Percentiles rank a stretch among this genome's conserved stretches.
phyloP scores from a whole-genome alignment of 192 early-diverging fungal genomes.

The Helicostylum pulchrum region DNA sequence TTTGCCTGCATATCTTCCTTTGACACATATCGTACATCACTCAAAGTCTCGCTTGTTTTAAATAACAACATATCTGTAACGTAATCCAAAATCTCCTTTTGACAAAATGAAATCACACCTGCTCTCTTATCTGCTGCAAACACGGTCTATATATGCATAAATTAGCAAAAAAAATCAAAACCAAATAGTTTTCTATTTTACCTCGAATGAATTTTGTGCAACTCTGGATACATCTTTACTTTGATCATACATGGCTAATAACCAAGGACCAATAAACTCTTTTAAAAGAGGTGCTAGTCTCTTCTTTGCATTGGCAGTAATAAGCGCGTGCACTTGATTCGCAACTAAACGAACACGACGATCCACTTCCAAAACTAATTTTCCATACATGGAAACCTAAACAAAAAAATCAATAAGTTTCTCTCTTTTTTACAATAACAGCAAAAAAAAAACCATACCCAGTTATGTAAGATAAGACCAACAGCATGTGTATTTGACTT shows the following conservation, averaged over 20 bases:
- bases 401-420: slow-evolving; percentile 29
- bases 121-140: slow-evolving; percentile 77
- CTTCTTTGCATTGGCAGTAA: slow-evolving; percentile 69
- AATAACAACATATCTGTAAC: slow-evolving; percentile 64
- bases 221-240: slow-evolving; percentile 69
- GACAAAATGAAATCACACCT: slow-evolving; percentile 77
- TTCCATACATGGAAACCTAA: slow-evolving; percentile 63
- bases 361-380: slow-evolving; percentile 74
- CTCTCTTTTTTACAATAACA: slow-evolving; percentile 23
- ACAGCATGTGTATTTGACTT: slow-evolving; percentile 32
- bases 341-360: slow-evolving; percentile 75
- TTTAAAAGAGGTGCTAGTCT: slow-evolving; percentile 79
- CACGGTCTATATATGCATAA: slow-evolving; percentile 50
- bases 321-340: slow-evolving; percentile 58
- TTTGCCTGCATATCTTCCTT: slow-evolving; percentile 73
- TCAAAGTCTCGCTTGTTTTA: slow-evolving; percentile 79
- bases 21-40: slow-evolving; percentile 73
- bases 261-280: slow-evolving; percentile 80
- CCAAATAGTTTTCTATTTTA: slow-evolving; percentile 18
- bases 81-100: slow-evolving; percentile 69
- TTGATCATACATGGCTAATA: slow-evolving; percentile 79
- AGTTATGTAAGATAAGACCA: slow-evolving; percentile 36
- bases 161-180: background rate
- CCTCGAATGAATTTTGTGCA: slow-evolving; percentile 66
- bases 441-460: slow-evolving; percentile 51